Evolutionary conservation across 305 asterid species (phyloP).

Genomic region (Andrographis paniculata): DNA sequence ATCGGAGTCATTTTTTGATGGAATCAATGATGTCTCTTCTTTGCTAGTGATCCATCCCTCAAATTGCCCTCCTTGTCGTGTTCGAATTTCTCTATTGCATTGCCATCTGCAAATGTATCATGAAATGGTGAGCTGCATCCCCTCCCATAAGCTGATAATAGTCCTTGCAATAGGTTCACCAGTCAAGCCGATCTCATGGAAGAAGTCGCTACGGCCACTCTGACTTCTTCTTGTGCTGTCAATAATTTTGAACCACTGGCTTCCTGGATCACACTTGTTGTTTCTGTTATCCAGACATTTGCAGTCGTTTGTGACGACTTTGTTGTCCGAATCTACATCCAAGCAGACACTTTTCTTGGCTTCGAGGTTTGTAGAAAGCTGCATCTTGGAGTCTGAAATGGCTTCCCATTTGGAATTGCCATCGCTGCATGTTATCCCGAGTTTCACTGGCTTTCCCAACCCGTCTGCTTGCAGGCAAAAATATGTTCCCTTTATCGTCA

Average conservation of each 20-base stretch:
- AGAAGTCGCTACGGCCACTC: constrained; percentile 17
- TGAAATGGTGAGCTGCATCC: too few species aligned
- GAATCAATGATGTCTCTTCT: too few species aligned
- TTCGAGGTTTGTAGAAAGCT: constrained; percentile 54
- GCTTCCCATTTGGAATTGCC: constrained; percentile 60
- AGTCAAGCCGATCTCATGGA: constrained; percentile 23
- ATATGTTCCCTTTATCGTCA: constrained; percentile 53
- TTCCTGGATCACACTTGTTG: constrained; percentile 64
- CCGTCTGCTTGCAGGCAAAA: constrained; percentile 63
- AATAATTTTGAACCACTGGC: constrained; percentile 90
- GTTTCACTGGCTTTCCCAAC: constrained; percentile 54
- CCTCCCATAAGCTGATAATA: background rate
- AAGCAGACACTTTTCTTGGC: constrained; percentile 60
- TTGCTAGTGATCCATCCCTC: too few species aligned
- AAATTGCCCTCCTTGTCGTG: too few species aligned
- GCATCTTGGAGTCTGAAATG: constrained; percentile 81
- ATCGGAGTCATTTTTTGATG: too few species aligned
- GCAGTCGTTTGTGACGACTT: constrained; percentile 55
- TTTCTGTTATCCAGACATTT: constrained; percentile 50
- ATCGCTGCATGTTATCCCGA: constrained; percentile 44
- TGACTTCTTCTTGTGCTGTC: constrained; percentile 58
- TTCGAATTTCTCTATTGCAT: too few species aligned
- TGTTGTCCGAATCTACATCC: constrained; percentile 56
- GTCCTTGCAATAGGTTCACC: constrained; percentile 25
- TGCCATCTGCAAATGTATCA: too few species aligned